These are phyloP conservation scores for Protostelium mycophagum DNA, from an alignment of 78 protist species.

Conservation along the genomic window DNA sequence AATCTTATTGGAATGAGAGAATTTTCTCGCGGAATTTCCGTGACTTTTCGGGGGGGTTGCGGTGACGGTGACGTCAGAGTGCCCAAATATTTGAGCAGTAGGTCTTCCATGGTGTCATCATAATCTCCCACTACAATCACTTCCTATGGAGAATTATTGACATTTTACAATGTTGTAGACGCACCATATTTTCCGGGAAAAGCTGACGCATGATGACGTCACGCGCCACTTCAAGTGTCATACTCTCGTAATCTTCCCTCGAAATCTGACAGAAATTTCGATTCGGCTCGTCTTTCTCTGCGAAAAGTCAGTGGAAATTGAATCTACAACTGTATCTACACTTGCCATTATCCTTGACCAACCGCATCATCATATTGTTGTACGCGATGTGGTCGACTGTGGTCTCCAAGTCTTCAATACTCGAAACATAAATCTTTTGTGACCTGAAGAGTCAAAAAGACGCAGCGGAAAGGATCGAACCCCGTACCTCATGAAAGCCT, in stretches of 20 bases:
- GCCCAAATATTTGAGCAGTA: neutral
- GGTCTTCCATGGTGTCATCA: neutral
- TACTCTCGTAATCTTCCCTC: neutral
- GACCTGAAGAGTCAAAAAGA: no score
- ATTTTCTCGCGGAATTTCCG: no score
- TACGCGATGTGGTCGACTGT: neutral
- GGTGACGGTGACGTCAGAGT: neutral
- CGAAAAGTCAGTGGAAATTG: no score
- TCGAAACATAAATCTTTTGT: neutral
- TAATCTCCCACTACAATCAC: neutral
- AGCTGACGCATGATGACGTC: neutral
- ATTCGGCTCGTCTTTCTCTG: neutral
- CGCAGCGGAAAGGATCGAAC: no score
- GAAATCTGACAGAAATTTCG: neutral
- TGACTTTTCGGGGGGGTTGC: neutral
- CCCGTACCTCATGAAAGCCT: no score
- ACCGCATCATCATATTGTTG: neutral
- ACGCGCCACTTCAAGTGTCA: neutral
- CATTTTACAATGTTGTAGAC: no score
- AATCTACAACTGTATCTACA: no score
- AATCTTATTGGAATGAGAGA: neutral
- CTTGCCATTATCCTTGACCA: neutral
- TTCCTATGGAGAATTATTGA: no score
- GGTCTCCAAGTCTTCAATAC: neutral
- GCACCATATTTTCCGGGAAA: neutral